Evolutionary conservation across 768 basidiomycete genomes (phyloP).

Genomic region (Tulasnella sp.): DNA sequence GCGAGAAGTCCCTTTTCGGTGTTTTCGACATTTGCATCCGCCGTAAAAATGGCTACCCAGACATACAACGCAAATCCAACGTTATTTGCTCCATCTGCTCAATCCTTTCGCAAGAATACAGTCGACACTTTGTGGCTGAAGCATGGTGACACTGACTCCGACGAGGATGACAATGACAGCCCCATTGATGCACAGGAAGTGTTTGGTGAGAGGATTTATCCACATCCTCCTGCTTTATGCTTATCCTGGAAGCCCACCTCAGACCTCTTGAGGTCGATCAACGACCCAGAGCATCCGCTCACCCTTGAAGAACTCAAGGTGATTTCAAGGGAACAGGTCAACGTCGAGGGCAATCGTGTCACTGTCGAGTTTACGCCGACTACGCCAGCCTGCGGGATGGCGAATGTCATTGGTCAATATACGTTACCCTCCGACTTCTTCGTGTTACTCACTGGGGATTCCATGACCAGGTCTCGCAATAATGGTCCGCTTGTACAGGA

Average conservation of each 20-base stretch:
- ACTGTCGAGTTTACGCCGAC: conserved; percentile 93
- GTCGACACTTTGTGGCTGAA: conserved; percentile 5
- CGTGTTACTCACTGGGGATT: background rate
- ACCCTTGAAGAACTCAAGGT: conserved; percentile 92
- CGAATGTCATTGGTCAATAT: conserved; percentile 77
- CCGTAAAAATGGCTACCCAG: conserved; percentile 1
- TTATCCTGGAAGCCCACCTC: background rate
- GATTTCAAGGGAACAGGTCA: conserved; percentile 80
- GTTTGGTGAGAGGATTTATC: conserved; percentile 46
- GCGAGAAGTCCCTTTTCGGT: background rate
- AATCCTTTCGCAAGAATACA: conserved; percentile 7
- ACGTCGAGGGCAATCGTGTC: conserved; percentile 39
- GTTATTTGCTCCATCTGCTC: conserved; percentile 6
- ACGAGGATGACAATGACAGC: conserved; percentile 39
- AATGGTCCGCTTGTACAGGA: conserved; percentile 77
- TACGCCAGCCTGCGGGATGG: conserved; percentile 96
- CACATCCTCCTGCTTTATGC: too few species aligned
- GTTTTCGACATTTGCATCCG: background rate
- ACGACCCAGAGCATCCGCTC: conserved; percentile 88
- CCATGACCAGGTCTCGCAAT: conserved; percentile 74
- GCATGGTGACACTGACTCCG: conserved; percentile 22
- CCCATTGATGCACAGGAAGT: conserved; percentile 87
- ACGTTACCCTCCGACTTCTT: background rate
- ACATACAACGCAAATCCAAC: conserved; percentile 11
- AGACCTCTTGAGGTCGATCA: conserved; percentile 89